These are phyloP conservation scores for Potentilla sterilis DNA, from an alignment of 306 rosid genomes.

Conservation along the genomic window DNA sequence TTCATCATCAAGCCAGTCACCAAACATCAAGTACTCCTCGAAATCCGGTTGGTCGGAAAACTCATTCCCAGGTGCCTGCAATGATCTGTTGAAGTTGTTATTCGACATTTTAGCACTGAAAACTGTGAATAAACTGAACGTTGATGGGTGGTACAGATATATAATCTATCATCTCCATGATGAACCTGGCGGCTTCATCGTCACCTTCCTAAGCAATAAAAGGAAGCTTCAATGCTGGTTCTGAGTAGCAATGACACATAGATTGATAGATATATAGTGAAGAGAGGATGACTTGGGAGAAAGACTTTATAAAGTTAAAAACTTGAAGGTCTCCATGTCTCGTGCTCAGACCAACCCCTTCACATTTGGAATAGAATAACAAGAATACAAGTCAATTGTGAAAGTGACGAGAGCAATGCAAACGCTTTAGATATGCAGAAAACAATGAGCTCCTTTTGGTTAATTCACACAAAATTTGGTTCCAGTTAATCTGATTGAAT, in stretches of 20 bases:
- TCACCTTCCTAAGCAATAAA: conserved; percentile 53
- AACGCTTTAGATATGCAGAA: neutral
- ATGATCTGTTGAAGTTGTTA: conserved; percentile 24
- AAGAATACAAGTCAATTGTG: conserved; percentile 40
- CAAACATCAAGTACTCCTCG: conserved; percentile 53
- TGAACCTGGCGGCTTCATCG: conserved; percentile 48
- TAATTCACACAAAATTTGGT: neutral
- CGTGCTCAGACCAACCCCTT: conserved; percentile 41
- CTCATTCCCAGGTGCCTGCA: conserved; percentile 34
- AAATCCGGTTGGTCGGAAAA: conserved; percentile 29
- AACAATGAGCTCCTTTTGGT: neutral
- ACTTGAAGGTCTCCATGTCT: conserved; percentile 4
- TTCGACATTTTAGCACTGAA: conserved; percentile 42
- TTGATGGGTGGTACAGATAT: conserved; percentile 19
- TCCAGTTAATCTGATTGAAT: neutral
- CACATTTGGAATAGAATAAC: conserved; percentile 2
- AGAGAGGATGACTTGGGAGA: conserved; percentile 45
- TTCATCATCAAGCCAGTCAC: conserved; percentile 45
- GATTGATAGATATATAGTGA: neutral
- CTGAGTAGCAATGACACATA: conserved; percentile 31
- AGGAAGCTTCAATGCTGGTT: conserved; percentile 62
- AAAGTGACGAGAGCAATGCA: conserved; percentile 14
- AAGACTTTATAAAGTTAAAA: conserved; percentile 3
- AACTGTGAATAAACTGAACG: conserved; percentile 11
- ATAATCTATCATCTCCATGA: conserved; percentile 11